Evolutionary conservation across 345 rosid genomes (phyloP).

Genomic region (Hirschfeldia incana): DNA sequence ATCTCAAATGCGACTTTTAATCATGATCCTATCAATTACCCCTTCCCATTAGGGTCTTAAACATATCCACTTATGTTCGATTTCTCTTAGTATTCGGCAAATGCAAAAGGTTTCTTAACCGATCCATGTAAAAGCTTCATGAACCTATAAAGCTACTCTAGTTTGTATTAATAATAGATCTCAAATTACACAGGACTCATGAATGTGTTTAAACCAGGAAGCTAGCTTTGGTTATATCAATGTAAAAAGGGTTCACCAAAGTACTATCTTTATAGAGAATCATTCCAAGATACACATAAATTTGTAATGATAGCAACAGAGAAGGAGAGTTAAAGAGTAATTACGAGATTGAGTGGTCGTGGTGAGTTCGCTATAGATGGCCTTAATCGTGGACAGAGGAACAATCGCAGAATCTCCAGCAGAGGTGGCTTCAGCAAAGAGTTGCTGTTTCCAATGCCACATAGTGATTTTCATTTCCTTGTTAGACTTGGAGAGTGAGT

Average conservation of each 20-base stretch:
- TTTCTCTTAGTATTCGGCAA: background rate
- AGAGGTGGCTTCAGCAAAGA: conserved; percentile 41
- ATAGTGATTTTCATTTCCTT: conserved; percentile 56
- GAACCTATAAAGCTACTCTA: background rate
- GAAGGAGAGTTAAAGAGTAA: background rate
- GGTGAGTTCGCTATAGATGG: conserved; percentile 72
- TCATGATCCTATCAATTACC: background rate
- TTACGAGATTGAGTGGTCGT: background rate
- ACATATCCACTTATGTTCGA: background rate
- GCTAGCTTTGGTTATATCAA: background rate
- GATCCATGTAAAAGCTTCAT: background rate
- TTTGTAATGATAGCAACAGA: background rate
- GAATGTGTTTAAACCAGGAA: background rate
- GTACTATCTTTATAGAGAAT: background rate
- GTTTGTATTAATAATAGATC: background rate
- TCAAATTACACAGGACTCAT: background rate
- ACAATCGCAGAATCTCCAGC: no score
- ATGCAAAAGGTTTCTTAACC: background rate
- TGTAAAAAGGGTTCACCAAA: no score
- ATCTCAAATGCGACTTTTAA: background rate
- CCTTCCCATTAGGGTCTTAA: background rate
- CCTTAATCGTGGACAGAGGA: conserved; percentile 64
- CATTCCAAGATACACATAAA: background rate
- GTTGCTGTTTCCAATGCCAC: conserved; percentile 88
- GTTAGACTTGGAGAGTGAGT: conserved; percentile 54